A percentile compares a stretch with the other conserved stretches of the same genome.
Evolutionary conservation across 805 yeast species (phyloP).

Genomic region (Tetrapisispora phaffii): DNA sequence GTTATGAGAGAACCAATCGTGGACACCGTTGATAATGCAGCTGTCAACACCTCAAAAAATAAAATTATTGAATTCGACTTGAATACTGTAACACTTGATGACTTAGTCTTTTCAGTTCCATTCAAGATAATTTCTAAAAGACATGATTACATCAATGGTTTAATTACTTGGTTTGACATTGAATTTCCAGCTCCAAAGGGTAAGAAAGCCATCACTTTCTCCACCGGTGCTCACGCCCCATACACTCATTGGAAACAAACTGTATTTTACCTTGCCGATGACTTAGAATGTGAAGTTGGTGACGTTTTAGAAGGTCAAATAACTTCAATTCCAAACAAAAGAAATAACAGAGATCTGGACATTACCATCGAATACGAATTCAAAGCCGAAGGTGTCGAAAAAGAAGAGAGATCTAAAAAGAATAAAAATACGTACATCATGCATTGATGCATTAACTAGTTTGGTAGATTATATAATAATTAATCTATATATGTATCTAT

Average conservation of each 20-base stretch:
- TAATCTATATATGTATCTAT: no score
- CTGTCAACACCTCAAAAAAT: constrained; percentile 64
- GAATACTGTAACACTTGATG: constrained; percentile 76
- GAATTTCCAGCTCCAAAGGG: constrained; percentile 56
- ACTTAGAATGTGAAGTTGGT: constrained; percentile 63
- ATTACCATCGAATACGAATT: constrained; percentile 54
- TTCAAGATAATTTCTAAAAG: constrained; percentile 67
- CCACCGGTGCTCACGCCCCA: constrained; percentile 89
- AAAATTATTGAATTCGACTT: constrained; percentile 76
- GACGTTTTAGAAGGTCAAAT: constrained; percentile 66
- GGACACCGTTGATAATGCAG: constrained; percentile 77
- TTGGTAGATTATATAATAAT: not conserved
- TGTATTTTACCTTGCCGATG: constrained; percentile 80
- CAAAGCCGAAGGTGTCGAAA: constrained; percentile 34
- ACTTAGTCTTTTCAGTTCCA: constrained; percentile 63
- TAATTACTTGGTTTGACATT: constrained; percentile 91
- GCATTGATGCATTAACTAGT: constrained; percentile 36
- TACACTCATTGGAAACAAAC: constrained; percentile 99
- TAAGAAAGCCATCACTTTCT: constrained; percentile 57
- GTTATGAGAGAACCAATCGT: constrained; percentile 93
- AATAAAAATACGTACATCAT: constrained; percentile 62
- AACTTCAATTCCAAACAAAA: constrained; percentile 63
- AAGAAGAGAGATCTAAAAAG: constrained; percentile 42
- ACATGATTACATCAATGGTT: constrained; percentile 77
- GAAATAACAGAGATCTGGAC: constrained; percentile 85